Evolutionary conservation across 73 alveolate species (phyloP), one percentile per base, ranked within the genome.

Genomic region (Stentor roeselii): DNA sequence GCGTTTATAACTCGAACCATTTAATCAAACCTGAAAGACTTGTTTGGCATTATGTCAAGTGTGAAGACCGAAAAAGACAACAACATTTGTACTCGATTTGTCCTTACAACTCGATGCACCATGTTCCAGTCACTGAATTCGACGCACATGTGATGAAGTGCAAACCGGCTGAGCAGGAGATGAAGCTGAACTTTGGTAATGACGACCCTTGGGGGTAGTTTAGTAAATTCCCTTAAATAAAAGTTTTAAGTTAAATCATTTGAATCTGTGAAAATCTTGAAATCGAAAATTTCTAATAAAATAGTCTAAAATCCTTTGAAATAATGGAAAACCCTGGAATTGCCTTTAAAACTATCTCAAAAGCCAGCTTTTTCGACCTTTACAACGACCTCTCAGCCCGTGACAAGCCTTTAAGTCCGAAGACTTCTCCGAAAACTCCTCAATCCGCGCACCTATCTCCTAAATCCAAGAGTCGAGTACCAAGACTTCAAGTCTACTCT

Each of bases 161-260:
- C 39, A n/a, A n/a, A 76, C 27, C 27, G 30, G 82, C 75, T 32
- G n/a, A 34, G 39, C 1, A 21, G 11, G 41, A 67, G 34, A 21
- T 67, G n/a, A 67, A 67, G 41, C 37, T 67, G 37, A 67, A 67
- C 37, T 67, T 67, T 32, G 0, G 80, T 11, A 67, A n/a, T 67
- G 80, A 67, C 2, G 80, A 67, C 37, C 80, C 80, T 1, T 67
- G 80, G 80, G 80, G 80, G n/a, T 67, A 67, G 34, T 50, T n/a
- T n/a, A n/a, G n/a, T n/a, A n/a, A n/a, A n/a, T n/a, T n/a, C n/a
- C n/a, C n/a, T n/a, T n/a, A n/a, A n/a, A n/a, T n/a, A n/a, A n/a
- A n/a, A n/a, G n/a, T n/a, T n/a, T n/a, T n/a, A n/a, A n/a, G n/a
- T n/a, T n/a, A n/a, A n/a, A n/a, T n/a, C n/a, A n/a, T n/a, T n/a